Evolutionary conservation across 2,329 filamentous ascomycete genomes (phyloP), one percentile per base, ranked within the genome.

Genomic region (Aspergillus fumigatiaffinis): DNA sequence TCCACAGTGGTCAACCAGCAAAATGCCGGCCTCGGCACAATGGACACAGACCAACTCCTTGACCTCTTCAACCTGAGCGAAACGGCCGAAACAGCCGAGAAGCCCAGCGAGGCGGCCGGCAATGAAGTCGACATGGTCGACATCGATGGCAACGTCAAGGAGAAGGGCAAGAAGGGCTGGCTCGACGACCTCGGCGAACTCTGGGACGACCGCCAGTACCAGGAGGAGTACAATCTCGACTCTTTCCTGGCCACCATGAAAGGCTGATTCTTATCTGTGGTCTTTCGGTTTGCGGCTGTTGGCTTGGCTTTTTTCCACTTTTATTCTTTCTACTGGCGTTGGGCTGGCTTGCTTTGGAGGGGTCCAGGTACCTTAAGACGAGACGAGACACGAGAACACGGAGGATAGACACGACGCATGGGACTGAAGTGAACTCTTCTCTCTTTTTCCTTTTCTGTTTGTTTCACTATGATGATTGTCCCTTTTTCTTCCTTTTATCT

Each of bases 1-100:
- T 95, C 90, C 52, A 99, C 95, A 0, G 94, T 99, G 5, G 95
- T 99, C 63, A 99, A 99, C 73, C 94, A 99, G 76, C 94, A 99
- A 77, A 99, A 99, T 67, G 93, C 94, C 1, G 94, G 94, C 1
- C 79, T 99, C 1, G 88, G 84, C 53, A 95, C 92, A 14, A 99
- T 99, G 94, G 93, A 97, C 74, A 99, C 95, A 42, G 94, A 97
- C 70, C 92, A 99, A 75, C 96, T 99, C 59, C 84, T 99, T 3
- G 94, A 99, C 69, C 84, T 99, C 50, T 99, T 99, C 81, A 97
- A 89, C 66, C 82, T 99, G 7, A 89, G 90, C 54, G 91, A 96
- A 64, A 83, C 87, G 5, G 76, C 76, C 8, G 77, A 79, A 8
- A 75, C 72, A 6, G 79, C 78, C 28, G 80, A 81, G 29, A 89